These are phyloP conservation scores for Exophiala oligosperma DNA, from an alignment of 2,329 filamentous ascomycete genomes.

Conservation along the genomic window DNA sequence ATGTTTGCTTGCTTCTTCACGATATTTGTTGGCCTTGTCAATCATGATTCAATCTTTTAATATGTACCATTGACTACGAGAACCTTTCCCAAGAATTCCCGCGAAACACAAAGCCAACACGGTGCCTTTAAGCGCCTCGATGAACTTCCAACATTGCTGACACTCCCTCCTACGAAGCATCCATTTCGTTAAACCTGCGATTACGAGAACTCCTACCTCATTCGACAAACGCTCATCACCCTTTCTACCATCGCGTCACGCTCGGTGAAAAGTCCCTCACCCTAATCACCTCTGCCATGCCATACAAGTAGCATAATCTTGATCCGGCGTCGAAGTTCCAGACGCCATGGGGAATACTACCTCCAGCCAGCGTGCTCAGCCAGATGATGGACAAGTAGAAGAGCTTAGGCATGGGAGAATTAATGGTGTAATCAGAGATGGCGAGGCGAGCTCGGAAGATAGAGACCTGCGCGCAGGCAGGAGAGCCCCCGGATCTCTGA, in stretches of 20 bases:
- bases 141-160: conserved; percentile 14
- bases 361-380: conserved; percentile 11
- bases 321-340: conserved; percentile 6
- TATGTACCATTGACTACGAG: not conserved
- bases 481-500: conserved; percentile 18
- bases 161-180: conserved; percentile 1
- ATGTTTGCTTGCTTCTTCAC: not conserved
- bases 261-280: not conserved
- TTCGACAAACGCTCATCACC: not conserved
- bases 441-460: conserved; percentile 4
- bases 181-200: not conserved
- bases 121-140: conserved; percentile 7
- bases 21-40: not conserved
- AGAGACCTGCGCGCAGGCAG: conserved; percentile 15
- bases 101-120: not conserved
- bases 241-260: not conserved
- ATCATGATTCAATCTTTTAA: not conserved
- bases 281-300: conserved; percentile 11
- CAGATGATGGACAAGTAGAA: conserved; percentile 17
- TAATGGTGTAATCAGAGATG: not conserved
- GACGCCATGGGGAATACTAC: conserved; percentile 23
- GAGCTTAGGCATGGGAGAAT: conserved; percentile 10
- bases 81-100: not conserved
- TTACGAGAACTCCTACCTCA: not conserved
- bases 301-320: conserved; percentile 12